These are phyloP conservation scores for Tolypocladium endophyticum DNA, from an alignment of 2,329 filamentous ascomycete species.

Conservation along the genomic window DNA sequence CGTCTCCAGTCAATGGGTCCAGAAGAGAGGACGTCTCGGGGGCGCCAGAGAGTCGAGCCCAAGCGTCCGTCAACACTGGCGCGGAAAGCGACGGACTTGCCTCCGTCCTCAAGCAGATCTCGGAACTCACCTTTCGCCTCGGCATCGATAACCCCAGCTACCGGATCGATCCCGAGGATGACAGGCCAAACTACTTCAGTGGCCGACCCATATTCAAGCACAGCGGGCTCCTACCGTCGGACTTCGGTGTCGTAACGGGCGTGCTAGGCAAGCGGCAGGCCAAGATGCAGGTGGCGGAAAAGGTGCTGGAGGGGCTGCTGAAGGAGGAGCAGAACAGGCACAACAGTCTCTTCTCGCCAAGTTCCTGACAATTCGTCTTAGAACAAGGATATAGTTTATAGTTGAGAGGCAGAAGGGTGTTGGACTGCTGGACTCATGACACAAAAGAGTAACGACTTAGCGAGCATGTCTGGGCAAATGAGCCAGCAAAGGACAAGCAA, in stretches of 20 bases:
- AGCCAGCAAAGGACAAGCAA: neutral
- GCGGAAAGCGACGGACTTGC: neutral
- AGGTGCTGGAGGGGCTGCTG: slow-evolving; percentile 25
- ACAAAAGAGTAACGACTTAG: neutral
- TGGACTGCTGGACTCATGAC: neutral
- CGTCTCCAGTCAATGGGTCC: neutral
- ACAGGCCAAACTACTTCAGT: slow-evolving; percentile 18
- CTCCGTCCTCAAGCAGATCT: slow-evolving; percentile 15
- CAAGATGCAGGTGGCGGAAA: slow-evolving; percentile 27
- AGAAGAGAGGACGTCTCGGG: slow-evolving; percentile 3
- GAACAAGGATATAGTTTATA: no score
- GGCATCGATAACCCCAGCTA: slow-evolving; percentile 24
- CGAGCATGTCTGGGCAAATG: neutral
- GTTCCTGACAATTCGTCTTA: neutral
- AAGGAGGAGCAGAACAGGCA: slow-evolving; percentile 9
- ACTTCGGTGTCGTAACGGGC: slow-evolving; percentile 20
- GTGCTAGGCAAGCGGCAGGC: slow-evolving; percentile 23
- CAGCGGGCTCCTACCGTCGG: slow-evolving; percentile 16
- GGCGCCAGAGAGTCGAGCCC: neutral
- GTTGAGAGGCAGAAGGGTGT: neutral
- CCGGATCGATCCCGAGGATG: slow-evolving; percentile 10
- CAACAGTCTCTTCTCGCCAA: neutral
- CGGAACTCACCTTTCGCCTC: slow-evolving; percentile 21
- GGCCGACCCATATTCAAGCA: slow-evolving; percentile 24
- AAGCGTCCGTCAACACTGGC: neutral